A percentile compares a stretch with the other conserved stretches of the same genome.
Conservation (phyloP, 1,139 yeast species). For the Suhomyces panamericanus region DNA sequence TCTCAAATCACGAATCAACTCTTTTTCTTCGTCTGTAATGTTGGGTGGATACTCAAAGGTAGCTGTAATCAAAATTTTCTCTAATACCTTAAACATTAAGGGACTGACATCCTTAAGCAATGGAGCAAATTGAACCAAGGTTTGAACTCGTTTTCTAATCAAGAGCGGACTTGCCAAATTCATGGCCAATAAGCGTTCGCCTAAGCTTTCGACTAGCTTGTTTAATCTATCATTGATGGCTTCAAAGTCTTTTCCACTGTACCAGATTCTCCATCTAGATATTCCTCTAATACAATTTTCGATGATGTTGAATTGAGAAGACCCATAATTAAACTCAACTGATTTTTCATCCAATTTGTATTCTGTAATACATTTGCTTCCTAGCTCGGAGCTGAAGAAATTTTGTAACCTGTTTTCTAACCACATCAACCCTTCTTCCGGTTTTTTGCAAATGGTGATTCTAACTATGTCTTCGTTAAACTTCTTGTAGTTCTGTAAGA, state of each 20-base stretch:
- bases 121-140: slow-evolving; percentile 96
- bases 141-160: slow-evolving; percentile 83
- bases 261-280: slow-evolving; percentile 97
- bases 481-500: slow-evolving; percentile 76
- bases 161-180: slow-evolving; percentile 77
- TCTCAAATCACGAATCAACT: slow-evolving; percentile 80
- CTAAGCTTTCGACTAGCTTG: slow-evolving; percentile 68
- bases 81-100: slow-evolving; percentile 79
- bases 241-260: slow-evolving; percentile 62
- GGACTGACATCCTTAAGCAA: slow-evolving; percentile 71
- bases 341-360: slow-evolving; percentile 60
- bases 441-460: slow-evolving; percentile 80
- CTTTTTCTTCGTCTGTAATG: slow-evolving; percentile 70
- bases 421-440: slow-evolving; percentile 82
- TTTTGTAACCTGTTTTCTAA: slow-evolving; percentile 68
- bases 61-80: slow-evolving; percentile 83
- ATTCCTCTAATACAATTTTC: slow-evolving; percentile 92
- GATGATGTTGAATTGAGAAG: slow-evolving; percentile 80
- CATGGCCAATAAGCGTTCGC: slow-evolving; percentile 75
- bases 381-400: slow-evolving; percentile 75
- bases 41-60: slow-evolving; percentile 78
- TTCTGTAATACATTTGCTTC: slow-evolving; percentile 60
- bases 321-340: slow-evolving; percentile 72
- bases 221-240: slow-evolving; percentile 57
- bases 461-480: slow-evolving; percentile 90